These are phyloP conservation scores for Russula brevipes DNA, from an alignment of 768 basidiomycete species.

Conservation along the genomic window DNA sequence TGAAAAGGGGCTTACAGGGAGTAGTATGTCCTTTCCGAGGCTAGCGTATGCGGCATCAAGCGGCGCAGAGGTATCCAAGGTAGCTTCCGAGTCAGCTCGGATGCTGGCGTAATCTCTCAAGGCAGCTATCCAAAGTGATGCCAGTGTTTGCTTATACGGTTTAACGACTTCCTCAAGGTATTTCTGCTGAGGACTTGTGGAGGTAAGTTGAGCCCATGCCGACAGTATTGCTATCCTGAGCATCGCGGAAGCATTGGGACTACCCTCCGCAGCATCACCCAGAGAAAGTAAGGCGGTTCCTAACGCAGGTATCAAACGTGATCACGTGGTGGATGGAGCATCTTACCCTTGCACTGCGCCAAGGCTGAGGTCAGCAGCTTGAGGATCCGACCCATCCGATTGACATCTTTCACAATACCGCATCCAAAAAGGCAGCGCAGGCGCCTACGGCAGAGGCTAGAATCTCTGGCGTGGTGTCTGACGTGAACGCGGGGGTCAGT, in stretches of 20 bases:
- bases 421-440: conserved; percentile 92
- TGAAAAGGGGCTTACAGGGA: conserved; percentile 60
- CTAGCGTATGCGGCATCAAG: conserved; percentile 82
- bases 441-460: conserved; percentile 87
- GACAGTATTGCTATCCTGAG: conserved; percentile 86
- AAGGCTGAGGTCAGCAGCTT: conserved; percentile 83
- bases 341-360: conserved; percentile 80
- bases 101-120: conserved; percentile 91
- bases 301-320: conserved; percentile 31
- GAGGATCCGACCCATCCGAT: conserved; percentile 89
- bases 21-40: conserved; percentile 81
- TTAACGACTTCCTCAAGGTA: conserved; percentile 80
- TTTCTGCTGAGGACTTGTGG: conserved; percentile 63
- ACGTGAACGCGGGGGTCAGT: conserved; percentile 91
- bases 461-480: conserved; percentile 94
- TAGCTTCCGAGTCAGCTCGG: conserved; percentile 80
- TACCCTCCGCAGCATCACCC: conserved; percentile 80
- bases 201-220: conserved; percentile 91
- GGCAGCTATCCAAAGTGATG: conserved; percentile 81
- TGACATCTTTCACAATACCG: conserved; percentile 87
- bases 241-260: conserved; percentile 94
- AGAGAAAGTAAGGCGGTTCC: conserved; percentile 80
- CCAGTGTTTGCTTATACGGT: conserved; percentile 69
- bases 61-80: conserved; percentile 67
- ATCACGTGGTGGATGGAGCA: conserved; percentile 7